These are phyloP conservation scores for Geotrichum histeridarum DNA, from an alignment of 1,139 yeast genomes.

Conservation along the genomic window DNA sequence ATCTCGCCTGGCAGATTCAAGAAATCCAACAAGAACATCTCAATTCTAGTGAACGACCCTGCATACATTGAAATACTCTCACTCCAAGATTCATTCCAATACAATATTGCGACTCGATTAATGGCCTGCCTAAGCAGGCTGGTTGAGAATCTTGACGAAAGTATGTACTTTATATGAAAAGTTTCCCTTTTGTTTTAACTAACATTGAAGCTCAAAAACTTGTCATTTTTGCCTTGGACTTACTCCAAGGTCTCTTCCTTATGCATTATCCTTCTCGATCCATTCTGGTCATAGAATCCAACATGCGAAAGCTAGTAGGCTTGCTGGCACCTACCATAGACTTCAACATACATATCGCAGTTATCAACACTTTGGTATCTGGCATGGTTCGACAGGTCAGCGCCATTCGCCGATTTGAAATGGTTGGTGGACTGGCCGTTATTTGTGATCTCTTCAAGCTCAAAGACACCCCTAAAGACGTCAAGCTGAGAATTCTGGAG, in stretches of 20 bases:
- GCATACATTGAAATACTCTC: slow-evolving; percentile 37
- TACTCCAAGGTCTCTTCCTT: slow-evolving; percentile 58
- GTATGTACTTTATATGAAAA: slow-evolving; percentile 13
- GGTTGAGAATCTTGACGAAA: slow-evolving; percentile 20
- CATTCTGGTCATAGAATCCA: slow-evolving; percentile 40
- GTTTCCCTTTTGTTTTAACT: slow-evolving; percentile 3
- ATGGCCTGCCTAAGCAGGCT: slow-evolving; percentile 30
- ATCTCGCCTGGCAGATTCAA: background rate
- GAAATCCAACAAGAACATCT: background rate
- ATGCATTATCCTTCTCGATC: slow-evolving; percentile 55
- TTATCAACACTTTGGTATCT: slow-evolving; percentile 56
- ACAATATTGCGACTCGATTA: slow-evolving; percentile 45
- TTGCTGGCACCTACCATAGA: slow-evolving; percentile 15
- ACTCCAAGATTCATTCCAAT: slow-evolving; percentile 51
- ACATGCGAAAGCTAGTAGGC: slow-evolving; percentile 19
- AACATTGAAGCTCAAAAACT: slow-evolving; percentile 15
- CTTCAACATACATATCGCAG: slow-evolving; percentile 41
- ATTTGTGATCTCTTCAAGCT: slow-evolving; percentile 46
- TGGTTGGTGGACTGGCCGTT: slow-evolving; percentile 51
- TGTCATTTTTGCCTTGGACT: slow-evolving; percentile 37
- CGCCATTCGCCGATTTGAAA: slow-evolving; percentile 58
- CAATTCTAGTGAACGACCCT: slow-evolving; percentile 1
- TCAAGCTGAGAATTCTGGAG: slow-evolving; percentile 58
- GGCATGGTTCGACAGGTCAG: slow-evolving; percentile 53
- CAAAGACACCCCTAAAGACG: slow-evolving; percentile 37